A percentile compares a stretch with the other conserved stretches of the same genome.
phyloP scores from a whole-genome alignment of 2,329 filamentous ascomycete genomes.

The Metarhizium brunneum region DNA sequence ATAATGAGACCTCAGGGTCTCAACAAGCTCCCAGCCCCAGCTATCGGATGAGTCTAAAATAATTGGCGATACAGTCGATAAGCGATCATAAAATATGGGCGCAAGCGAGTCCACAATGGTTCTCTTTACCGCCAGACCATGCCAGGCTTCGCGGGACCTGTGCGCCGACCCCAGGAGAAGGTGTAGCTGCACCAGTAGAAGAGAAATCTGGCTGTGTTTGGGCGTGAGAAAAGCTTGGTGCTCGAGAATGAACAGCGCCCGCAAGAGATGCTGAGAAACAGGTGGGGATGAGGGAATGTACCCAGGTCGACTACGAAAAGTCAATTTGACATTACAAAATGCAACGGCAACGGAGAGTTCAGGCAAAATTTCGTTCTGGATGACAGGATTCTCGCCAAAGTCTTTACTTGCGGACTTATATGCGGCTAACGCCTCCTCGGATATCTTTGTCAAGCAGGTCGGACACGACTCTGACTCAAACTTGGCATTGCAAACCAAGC shows the following conservation, averaged over 20 bases:
- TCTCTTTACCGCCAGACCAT: constrained; percentile 43
- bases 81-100: constrained; percentile 44
- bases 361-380: constrained; percentile 14
- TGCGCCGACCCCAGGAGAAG: constrained; percentile 40
- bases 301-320: constrained; percentile 11
- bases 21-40: constrained; percentile 26
- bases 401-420: constrained; percentile 7
- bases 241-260: constrained; percentile 40
- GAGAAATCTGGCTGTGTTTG: constrained; percentile 35
- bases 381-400: not conserved
- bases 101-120: constrained; percentile 48
- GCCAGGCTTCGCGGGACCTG: constrained; percentile 38
- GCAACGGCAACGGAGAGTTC: constrained; percentile 26
- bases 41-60: constrained; percentile 23
- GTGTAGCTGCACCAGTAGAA: constrained; percentile 43
- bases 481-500: constrained; percentile 14
- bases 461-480: constrained; percentile 12
- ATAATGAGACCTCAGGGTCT: constrained; percentile 37
- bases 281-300: constrained; percentile 7
- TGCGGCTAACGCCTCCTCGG: constrained; percentile 12
- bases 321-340: constrained; percentile 23
- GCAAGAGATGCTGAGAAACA: constrained; percentile 28
- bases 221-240: constrained; percentile 35
- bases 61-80: constrained; percentile 40
- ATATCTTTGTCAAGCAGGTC: constrained; percentile 15